These are phyloP conservation scores for Penicillium digitatum DNA, from an alignment of 2,329 filamentous ascomycete species.

Conservation along the genomic window DNA sequence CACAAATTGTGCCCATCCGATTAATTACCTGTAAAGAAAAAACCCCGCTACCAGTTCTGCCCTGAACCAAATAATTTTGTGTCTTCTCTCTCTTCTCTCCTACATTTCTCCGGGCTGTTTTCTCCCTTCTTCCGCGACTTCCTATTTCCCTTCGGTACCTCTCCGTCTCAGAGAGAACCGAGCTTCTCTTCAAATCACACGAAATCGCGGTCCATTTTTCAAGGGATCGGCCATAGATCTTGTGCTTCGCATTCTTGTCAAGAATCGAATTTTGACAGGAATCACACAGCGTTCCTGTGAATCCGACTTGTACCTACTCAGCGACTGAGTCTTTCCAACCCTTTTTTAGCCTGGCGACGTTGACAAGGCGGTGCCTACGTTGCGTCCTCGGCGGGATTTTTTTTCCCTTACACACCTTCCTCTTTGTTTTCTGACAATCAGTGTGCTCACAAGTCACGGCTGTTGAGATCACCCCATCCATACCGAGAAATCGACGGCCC, in stretches of 20 bases:
- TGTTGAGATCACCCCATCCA: conserved; percentile 11
- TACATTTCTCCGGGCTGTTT: conserved; percentile 20
- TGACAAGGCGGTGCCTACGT: conserved; percentile 18
- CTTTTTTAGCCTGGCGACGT: conserved; percentile 5
- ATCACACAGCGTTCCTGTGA: conserved; percentile 5
- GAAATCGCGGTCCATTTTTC: conserved; percentile 25
- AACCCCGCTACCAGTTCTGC: conserved; percentile 24
- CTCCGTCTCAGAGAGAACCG: conserved; percentile 7
- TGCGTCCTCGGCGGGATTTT: conserved; percentile 8
- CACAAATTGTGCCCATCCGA: neutral
- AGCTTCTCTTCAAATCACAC: conserved; percentile 12
- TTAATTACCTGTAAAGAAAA: conserved; percentile 17
- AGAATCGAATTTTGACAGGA: neutral
- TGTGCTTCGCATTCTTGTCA: conserved; percentile 7
- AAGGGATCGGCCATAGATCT: conserved; percentile 15
- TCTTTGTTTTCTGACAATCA: conserved; percentile 8
- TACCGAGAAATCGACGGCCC: conserved; percentile 4
- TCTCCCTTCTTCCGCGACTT: conserved; percentile 13
- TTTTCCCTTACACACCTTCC: neutral
- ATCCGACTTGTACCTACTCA: conserved; percentile 5
- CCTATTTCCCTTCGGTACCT: conserved; percentile 5
- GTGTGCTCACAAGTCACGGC: conserved; percentile 11
- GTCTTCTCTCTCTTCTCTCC: conserved; percentile 25
- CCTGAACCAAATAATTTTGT: conserved; percentile 30
- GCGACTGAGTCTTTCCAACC: neutral